These are phyloP conservation scores for Flaveria trinervia DNA, from an alignment of 129 eudicot species.

Conservation along the genomic window DNA sequence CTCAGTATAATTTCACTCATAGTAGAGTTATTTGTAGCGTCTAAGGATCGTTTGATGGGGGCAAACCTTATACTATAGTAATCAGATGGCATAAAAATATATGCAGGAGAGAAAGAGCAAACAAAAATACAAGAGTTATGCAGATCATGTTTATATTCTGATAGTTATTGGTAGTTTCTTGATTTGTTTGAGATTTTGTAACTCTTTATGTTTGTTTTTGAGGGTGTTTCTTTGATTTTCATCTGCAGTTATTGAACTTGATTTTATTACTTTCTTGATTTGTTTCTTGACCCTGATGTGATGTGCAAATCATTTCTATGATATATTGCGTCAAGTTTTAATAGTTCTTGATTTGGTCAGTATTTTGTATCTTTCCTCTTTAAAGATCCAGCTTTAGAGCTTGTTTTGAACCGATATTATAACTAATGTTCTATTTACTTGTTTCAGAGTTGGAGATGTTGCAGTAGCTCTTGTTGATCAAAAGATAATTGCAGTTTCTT, in stretches of 20 bases:
- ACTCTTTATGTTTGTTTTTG: conserved; percentile 11
- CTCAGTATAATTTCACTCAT: no score
- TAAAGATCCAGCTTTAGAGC: neutral
- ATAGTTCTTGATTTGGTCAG: conserved; percentile 1
- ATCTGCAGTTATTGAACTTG: neutral
- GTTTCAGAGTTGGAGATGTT: conserved; percentile 39
- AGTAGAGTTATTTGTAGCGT: no score
- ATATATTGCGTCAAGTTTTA: neutral
- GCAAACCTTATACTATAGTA: no score
- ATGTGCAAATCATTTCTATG: neutral
- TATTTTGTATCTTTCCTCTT: neutral
- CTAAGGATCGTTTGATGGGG: no score
- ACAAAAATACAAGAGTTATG: no score
- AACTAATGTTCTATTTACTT: neutral
- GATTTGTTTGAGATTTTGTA: conserved; percentile 9
- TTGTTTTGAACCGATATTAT: neutral
- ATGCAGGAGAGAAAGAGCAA: no score
- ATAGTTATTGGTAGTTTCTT: neutral
- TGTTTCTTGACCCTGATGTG: conserved; percentile 8
- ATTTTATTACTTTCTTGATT: neutral
- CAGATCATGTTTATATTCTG: neutral
- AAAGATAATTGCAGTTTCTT: conserved; percentile 9
- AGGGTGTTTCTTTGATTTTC: neutral
- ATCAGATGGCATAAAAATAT: no score
- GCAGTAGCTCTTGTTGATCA: conserved; percentile 20